Conservation (phyloP, 164 flowering plant genomes). For the Saururus chinensis region DNA sequence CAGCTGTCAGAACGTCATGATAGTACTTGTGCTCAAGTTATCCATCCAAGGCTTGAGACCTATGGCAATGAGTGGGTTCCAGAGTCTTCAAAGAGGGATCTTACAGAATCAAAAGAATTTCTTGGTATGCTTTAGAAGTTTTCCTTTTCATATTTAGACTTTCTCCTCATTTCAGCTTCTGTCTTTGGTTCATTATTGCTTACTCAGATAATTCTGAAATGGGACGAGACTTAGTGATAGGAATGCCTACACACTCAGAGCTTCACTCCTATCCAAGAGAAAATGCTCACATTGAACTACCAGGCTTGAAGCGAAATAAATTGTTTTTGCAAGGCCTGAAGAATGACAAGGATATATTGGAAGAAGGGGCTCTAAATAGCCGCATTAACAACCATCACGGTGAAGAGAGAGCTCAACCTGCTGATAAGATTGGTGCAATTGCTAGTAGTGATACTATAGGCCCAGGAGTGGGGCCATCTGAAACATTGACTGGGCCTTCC, state of each 20-base stretch:
- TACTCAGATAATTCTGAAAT: conserved; percentile 31
- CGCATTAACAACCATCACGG: conserved; percentile 13
- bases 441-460: conserved; percentile 12
- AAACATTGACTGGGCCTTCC: conserved; percentile 15
- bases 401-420: conserved; percentile 11
- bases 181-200: background rate
- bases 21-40: conserved; percentile 54
- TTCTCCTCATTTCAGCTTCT: background rate
- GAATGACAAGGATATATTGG: conserved; percentile 15
- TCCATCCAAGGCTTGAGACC: conserved; percentile 33
- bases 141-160: background rate
- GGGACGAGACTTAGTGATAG: conserved; percentile 40
- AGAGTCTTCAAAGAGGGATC: conserved; percentile 16
- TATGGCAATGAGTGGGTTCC: conserved; percentile 22
- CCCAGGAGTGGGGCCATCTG: conserved; percentile 16
- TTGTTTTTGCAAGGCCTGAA: conserved; percentile 12
- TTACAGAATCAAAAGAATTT: conserved; percentile 20
- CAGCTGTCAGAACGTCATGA: conserved; percentile 34
- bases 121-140: conserved; percentile 20
- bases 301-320: conserved; percentile 16
- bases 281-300: conserved; percentile 10
- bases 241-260: conserved; percentile 22
- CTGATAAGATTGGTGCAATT: conserved; percentile 12
- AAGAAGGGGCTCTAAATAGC: conserved; percentile 16
- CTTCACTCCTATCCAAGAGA: conserved; percentile 18